Evolutionary conservation across 2,329 filamentous ascomycete genomes (phyloP), one percentile per base, ranked within the genome.

Genomic region (Trichophyton benhamiae): DNA sequence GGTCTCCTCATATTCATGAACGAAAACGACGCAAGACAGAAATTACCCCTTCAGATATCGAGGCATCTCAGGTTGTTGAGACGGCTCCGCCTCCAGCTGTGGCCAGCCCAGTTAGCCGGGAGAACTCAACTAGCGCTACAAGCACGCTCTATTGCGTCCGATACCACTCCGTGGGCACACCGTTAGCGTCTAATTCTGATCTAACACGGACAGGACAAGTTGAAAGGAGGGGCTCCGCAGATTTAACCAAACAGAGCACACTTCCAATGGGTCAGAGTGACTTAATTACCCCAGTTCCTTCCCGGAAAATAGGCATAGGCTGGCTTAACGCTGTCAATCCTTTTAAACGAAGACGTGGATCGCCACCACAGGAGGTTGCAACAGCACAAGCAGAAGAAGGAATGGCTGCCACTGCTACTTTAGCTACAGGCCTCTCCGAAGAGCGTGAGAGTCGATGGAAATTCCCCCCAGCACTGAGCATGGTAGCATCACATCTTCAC

Each of bases 141-240:
- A 86, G 83, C 64, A 86, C 84, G 0, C 80, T 85, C 3, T 86
- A 87, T 67, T 80, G 82, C 59, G 80, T 87, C 33, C 80, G 81
- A 33, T 84, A 86, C 67, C 81, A 85, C 66, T 78, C 82, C 13
- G 75, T 81, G 7, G 73, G 74, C 15, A 79, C 78, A 58, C 75
- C 76, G 61, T 80, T 77, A 44, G 78, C 72, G 58, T 72, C 74
- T 2, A 71, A 72, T n/a, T 65, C 74, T 17, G 49, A 53, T 53
- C n/a, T 53, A 30, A 53, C 49, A 27, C 22, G 49, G 13, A 22
- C 27, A 6, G 49, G 49, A 15, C 17, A 53, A 11, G 22, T 13
- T 15, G 68, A 72, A 33, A 69, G 70, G 69, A 67, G 70, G 27
- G 69, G 69, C 61, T 71, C 72, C 44, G 69, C 68, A 3, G 71